Conservation (phyloP, 805 yeast genomes). For the Maudiozyma saulgeensis region DNA sequence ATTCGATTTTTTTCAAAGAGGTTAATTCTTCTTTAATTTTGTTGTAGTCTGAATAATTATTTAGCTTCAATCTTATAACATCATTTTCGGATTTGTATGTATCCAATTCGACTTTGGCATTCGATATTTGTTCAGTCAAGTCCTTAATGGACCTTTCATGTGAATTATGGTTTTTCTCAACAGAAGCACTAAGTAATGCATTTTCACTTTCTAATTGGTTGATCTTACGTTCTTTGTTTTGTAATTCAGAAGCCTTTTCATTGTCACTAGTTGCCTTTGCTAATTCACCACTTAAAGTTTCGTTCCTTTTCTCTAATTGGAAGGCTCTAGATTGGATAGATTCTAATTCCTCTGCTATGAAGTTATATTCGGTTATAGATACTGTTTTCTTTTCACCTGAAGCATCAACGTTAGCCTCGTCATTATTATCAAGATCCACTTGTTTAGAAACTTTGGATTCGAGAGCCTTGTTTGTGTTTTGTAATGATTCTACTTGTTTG, state of each 20-base stretch:
- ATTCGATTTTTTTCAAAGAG: conserved; percentile 64
- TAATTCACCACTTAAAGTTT: conserved; percentile 58
- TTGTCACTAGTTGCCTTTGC: conserved; percentile 41
- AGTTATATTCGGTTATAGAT: conserved; percentile 41
- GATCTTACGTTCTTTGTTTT: conserved; percentile 34
- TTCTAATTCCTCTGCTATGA: conserved; percentile 68
- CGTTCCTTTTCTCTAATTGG: conserved; percentile 71
- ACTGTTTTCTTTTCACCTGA: conserved; percentile 13
- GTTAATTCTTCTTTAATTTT: conserved; percentile 69
- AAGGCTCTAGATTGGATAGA: conserved; percentile 54
- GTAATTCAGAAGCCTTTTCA: conserved; percentile 35
- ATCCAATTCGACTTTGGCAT: conserved; percentile 36
- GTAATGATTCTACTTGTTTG: conserved; percentile 43
- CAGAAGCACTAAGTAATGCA: conserved; percentile 32
- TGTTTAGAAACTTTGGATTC: conserved; percentile 59
- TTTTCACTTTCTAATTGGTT: conserved; percentile 61
- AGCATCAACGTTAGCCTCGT: conserved; percentile 19
- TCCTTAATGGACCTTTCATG: conserved; percentile 12
- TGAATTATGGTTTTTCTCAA: conserved; percentile 20
- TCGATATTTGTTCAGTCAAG: conserved; percentile 29
- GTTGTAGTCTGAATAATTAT: conserved; percentile 59
- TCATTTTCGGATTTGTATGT: conserved; percentile 44
- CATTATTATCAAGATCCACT: conserved; percentile 34
- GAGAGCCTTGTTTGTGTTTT: conserved; percentile 52
- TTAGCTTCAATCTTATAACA: conserved; percentile 40